These are phyloP conservation scores for Nissolia schottii DNA, from an alignment of 306 rosid genomes.

Conservation along the genomic window DNA sequence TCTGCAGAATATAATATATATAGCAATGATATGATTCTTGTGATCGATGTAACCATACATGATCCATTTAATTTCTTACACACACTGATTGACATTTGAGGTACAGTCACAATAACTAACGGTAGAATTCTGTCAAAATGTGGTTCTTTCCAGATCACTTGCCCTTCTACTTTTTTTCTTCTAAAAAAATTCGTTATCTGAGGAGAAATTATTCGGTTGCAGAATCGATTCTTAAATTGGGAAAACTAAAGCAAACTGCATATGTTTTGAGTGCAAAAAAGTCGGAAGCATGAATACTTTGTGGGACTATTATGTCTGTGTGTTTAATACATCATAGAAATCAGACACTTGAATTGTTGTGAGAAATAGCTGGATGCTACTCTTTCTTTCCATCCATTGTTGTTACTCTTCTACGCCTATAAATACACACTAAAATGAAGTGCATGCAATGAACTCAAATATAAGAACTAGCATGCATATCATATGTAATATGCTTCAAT, in stretches of 20 bases:
- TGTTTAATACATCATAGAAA: too few relatives aligned
- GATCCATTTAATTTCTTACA: too few relatives aligned
- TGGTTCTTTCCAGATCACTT: neutral
- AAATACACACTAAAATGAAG: conserved; percentile 2
- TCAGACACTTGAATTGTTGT: too few relatives aligned
- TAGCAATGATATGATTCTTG: too few relatives aligned
- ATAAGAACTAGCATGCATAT: neutral
- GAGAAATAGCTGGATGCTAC: neutral
- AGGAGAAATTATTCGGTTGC: neutral
- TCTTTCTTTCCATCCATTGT: neutral
- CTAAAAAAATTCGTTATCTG: neutral
- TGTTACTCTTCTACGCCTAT: conserved; percentile 18
- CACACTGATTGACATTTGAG: too few relatives aligned
- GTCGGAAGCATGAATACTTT: neutral
- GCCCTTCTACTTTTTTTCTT: neutral
- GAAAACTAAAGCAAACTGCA: neutral
- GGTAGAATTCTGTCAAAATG: neutral
- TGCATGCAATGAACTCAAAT: neutral
- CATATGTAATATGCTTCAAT: neutral
- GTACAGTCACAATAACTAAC: too few relatives aligned
- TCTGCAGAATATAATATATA: too few relatives aligned
- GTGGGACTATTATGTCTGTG: too few relatives aligned
- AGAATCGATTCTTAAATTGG: conserved; percentile 17
- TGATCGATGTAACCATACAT: too few relatives aligned
- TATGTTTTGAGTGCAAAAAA: neutral